Evolutionary conservation across 1,284 basidiomycete species (phyloP).

Genomic region (Ceratobasidium theobromae): DNA sequence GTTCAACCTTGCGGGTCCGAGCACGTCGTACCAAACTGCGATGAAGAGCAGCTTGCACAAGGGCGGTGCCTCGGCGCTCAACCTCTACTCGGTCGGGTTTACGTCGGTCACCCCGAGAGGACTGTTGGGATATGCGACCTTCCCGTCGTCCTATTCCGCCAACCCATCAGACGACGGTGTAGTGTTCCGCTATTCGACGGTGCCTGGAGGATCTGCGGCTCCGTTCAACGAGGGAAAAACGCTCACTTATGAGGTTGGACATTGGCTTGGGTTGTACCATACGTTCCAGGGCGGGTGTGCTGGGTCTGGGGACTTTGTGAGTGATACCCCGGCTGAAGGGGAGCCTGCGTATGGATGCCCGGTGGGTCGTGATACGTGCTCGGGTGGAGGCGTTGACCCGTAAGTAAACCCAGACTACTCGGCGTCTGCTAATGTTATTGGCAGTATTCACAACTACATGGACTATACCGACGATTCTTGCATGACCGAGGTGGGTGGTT

Average conservation of each 20-base stretch:
- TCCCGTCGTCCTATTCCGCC: constrained; percentile 21
- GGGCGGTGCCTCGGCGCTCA: constrained; percentile 23
- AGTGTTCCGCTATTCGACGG: constrained; percentile 38
- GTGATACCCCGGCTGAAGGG: constrained; percentile 47
- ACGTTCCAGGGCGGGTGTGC: constrained; percentile 60
- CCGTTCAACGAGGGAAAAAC: constrained; percentile 41
- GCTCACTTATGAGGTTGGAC: constrained; percentile 30
- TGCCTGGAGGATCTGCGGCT: constrained; percentile 40
- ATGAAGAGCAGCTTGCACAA: constrained; percentile 48
- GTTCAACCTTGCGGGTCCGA: constrained; percentile 43
- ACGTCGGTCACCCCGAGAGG: constrained; percentile 32
- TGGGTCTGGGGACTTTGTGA: constrained; percentile 53
- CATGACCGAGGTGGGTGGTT: constrained; percentile 32
- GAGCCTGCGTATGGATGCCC: constrained; percentile 35
- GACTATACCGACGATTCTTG: constrained; percentile 36
- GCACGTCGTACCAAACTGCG: constrained; percentile 46
- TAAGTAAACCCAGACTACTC: neutral
- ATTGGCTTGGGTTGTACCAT: constrained; percentile 55
- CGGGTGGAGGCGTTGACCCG: constrained; percentile 35
- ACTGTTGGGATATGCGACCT: constrained; percentile 36
- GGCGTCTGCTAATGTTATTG: neutral
- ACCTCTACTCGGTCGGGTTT: constrained; percentile 30
- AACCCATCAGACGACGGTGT: constrained; percentile 39
- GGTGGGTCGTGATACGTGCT: constrained; percentile 37
- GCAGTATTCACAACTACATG: constrained; percentile 34